phyloP scores from a whole-genome alignment of 768 basidiomycete genomes.

The Polyporus arcularius region DNA sequence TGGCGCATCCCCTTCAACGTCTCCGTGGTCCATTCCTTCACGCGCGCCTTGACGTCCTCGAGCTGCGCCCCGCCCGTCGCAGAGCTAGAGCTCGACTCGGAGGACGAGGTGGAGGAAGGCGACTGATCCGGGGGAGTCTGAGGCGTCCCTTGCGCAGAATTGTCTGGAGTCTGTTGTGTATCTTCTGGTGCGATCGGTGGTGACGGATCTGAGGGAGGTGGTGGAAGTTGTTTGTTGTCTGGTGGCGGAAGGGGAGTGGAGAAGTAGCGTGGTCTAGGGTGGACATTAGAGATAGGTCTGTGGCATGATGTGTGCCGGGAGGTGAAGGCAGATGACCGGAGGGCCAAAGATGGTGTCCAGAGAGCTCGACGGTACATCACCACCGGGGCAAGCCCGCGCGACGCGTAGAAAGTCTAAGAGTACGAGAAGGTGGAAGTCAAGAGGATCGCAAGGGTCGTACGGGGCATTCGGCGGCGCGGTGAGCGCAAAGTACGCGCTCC shows the following conservation, averaged over 20 bases:
- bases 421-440: background rate
- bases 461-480: background rate
- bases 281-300: background rate
- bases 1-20: conserved; percentile 44
- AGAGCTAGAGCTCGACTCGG: too few relatives aligned
- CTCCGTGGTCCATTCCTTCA: conserved; percentile 47
- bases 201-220: background rate
- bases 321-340: background rate
- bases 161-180: background rate
- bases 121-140: background rate
- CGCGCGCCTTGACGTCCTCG: conserved; percentile 15
- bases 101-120: too few relatives aligned
- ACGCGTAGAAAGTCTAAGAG: background rate
- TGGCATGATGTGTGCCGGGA: background rate
- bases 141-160: background rate
- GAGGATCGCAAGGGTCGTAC: background rate
- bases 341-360: background rate
- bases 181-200: background rate
- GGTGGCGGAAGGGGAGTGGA: conserved; percentile 6
- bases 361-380: background rate
- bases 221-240: background rate
- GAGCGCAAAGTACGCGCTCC: too few relatives aligned
- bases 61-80: conserved; percentile 6
- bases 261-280: conserved; percentile 1
- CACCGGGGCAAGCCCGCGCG: background rate